A percentile compares a stretch with the other conserved stretches of the same genome.
Conservation (phyloP, 345 rosid species). For the Toxicodendron radicans region DNA sequence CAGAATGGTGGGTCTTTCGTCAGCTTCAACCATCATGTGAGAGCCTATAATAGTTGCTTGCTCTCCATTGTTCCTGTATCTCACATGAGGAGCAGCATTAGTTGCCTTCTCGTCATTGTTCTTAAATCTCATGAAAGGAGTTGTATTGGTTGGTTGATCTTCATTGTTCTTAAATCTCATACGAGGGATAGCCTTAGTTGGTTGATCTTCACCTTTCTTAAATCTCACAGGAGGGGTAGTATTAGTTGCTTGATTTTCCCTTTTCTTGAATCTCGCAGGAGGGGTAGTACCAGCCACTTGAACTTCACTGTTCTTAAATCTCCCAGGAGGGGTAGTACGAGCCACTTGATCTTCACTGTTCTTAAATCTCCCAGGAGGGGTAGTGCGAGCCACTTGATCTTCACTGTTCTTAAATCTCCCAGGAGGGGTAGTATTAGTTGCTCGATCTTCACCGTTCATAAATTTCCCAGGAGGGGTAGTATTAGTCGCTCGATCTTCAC, state of each 20-base stretch:
- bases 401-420: neutral
- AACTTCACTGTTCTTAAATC: slow-evolving; percentile 3
- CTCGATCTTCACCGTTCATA: neutral
- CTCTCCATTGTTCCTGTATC: slow-evolving; percentile 17
- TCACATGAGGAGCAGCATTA: neutral
- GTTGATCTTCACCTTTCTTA: neutral
- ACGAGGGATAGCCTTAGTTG: neutral
- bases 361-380: neutral
- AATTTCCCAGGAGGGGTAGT: neutral
- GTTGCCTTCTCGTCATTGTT: slow-evolving; percentile 11
- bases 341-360: neutral
- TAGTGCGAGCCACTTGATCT: neutral
- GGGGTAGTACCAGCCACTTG: slow-evolving; percentile 14
- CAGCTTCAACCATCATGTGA: slow-evolving; percentile 16
- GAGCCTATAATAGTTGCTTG: slow-evolving; percentile 14
- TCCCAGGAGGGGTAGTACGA: neutral
- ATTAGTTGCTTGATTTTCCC: neutral
- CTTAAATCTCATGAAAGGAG: slow-evolving; percentile 12
- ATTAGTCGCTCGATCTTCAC: neutral
- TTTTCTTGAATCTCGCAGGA: slow-evolving; percentile 2
- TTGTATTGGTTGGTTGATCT: slow-evolving; percentile 9
- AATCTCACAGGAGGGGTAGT: neutral
- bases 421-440: slow-evolving; percentile 11
- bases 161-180: neutral
- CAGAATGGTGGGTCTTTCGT: slow-evolving; percentile 22